Conservation (phyloP, 306 rosid genomes). For the Medicago lupulina region DNA sequence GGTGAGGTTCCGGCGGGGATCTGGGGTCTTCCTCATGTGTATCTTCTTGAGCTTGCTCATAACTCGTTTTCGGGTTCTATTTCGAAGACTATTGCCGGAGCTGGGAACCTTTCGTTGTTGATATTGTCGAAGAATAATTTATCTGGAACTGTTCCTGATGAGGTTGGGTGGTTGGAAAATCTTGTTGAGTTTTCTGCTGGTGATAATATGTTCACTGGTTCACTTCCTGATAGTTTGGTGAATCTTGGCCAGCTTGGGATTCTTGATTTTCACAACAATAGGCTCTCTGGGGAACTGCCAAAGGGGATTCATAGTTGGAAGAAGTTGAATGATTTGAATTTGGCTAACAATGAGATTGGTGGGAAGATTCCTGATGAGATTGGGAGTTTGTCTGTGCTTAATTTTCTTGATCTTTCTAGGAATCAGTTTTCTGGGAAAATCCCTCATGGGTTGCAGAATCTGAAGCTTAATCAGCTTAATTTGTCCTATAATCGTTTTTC, state of each 20-base stretch:
- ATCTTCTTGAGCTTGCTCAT: conserved; percentile 66
- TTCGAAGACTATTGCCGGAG: conserved; percentile 70
- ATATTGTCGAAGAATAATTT: conserved; percentile 70
- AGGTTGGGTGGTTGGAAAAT: conserved; percentile 74
- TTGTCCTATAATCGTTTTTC: conserved; percentile 66
- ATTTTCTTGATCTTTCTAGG: conserved; percentile 81
- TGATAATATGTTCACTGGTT: conserved; percentile 60
- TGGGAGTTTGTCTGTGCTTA: conserved; percentile 66
- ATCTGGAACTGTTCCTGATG: conserved; percentile 72
- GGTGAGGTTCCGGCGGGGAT: conserved; percentile 84
- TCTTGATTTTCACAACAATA: conserved; percentile 75
- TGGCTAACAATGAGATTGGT: conserved; percentile 64
- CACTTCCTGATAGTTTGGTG: conserved; percentile 62
- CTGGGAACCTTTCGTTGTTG: conserved; percentile 64
- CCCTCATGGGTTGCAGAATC: conserved; percentile 70
- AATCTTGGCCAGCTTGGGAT: conserved; percentile 67
- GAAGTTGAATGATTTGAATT: conserved; percentile 80
- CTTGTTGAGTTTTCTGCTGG: conserved; percentile 63
- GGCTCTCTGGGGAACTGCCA: conserved; percentile 71
- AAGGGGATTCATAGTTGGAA: conserved; percentile 53
- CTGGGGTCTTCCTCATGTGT: conserved; percentile 83
- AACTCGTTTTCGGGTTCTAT: conserved; percentile 75
- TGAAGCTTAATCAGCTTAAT: conserved; percentile 77
- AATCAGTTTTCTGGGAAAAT: conserved; percentile 74
- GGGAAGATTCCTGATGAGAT: conserved; percentile 78